Evolutionary conservation across 106 monocot species (phyloP), one percentile per base, ranked within the genome.

Genomic region (Apostasia ramifera): DNA sequence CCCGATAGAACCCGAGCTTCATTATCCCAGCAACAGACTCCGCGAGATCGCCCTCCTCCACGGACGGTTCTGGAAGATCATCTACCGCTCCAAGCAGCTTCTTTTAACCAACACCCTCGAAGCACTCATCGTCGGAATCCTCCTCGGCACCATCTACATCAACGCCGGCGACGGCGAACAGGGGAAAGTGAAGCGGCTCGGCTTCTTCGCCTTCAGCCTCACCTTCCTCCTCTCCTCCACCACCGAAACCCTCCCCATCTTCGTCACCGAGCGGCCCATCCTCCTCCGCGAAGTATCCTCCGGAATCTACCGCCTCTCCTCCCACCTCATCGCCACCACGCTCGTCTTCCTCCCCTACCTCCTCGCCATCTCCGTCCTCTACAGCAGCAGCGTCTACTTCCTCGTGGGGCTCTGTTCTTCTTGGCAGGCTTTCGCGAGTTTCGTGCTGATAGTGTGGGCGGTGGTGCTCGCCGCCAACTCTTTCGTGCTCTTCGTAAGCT

Each of bases 151-250:
- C 9, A 84, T 97, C 69, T 97, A 97, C 81, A 80, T 85, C 62
- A 69, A 85, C 26, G 71, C 81, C 3, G 75, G 79, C 37, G 81
- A 84, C 79, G 81, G 77, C 64, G 81, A 82, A 63, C 76, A 73
- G 48, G 97, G 97, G 40, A 77, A 81, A 57, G 76, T 82, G 57
- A 97, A 97, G 71, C 66, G 97, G 9, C 77, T 92, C 2, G 97
- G 97, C 8, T 82, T 97, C 68, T 92, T 97, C 77, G 97, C 92
- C 72, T 97, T 92, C 97, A 92, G 92, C 11, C 81, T 97, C 26
- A 97, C 89, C 13, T 97, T 97, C 70, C 92, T 97, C 57, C 84
- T 97, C 74, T 89, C 97, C 14, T 80, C 97, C 61, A 97, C 97
- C 42, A 92, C 89, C 3, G 97, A 97, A 73, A 80, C 97, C 9